These are phyloP conservation scores for Penicillium desertorum DNA, from an alignment of 495 filamentous ascomycete genomes.

Conservation along the genomic window DNA sequence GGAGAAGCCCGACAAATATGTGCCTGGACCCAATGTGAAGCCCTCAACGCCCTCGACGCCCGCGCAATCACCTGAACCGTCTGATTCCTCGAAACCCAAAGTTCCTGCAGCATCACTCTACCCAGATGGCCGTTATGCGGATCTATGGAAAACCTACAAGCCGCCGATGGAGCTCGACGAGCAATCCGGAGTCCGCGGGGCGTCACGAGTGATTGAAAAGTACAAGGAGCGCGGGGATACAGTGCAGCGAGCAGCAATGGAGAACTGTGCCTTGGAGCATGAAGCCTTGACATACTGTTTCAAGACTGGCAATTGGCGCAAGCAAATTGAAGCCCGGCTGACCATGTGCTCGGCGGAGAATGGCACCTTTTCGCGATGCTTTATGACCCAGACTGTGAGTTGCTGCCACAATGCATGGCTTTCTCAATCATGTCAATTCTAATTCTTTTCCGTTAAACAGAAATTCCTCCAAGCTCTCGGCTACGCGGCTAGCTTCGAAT, in stretches of 20 bases:
- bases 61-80: conserved; percentile 20
- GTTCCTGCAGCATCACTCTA: conserved; percentile 60
- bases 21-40: conserved; percentile 38
- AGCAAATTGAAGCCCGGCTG: conserved; percentile 50
- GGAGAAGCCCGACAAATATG: conserved; percentile 77
- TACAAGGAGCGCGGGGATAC: conserved; percentile 78
- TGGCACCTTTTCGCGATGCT: conserved; percentile 72
- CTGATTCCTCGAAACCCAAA: conserved; percentile 42
- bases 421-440: not conserved
- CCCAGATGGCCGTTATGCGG: conserved; percentile 85
- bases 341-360: conserved; percentile 77
- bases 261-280: conserved; percentile 91
- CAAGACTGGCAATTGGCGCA: conserved; percentile 55
- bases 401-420: not conserved
- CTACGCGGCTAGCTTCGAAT: conserved; percentile 68
- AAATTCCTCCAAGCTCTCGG: conserved; percentile 87
- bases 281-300: conserved; percentile 74
- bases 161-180: conserved; percentile 61
- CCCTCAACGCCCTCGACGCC: conserved; percentile 17
- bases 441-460: conserved; percentile 36
- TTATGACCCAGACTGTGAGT: conserved; percentile 73
- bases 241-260: conserved; percentile 79
- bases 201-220: conserved; percentile 73
- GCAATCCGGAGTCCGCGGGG: conserved; percentile 51
- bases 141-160: conserved; percentile 88